These are phyloP conservation scores for Aureobasidium zeae DNA, from an alignment of 2,329 filamentous ascomycete genomes.

Conservation along the genomic window DNA sequence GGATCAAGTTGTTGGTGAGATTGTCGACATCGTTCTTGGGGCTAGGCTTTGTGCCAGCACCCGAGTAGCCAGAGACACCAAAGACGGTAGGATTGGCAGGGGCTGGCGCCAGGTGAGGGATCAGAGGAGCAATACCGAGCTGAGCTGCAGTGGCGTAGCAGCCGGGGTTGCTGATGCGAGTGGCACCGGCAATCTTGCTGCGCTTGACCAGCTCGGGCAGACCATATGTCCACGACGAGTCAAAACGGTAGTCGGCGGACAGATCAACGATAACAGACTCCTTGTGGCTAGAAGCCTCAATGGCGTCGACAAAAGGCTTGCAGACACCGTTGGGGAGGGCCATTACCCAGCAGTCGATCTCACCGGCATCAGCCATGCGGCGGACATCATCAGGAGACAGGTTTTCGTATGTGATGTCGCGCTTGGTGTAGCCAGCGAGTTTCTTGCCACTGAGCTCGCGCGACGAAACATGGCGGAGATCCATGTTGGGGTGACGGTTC, in stretches of 20 bases:
- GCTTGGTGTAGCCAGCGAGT: slow-evolving; percentile 83
- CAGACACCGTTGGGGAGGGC: slow-evolving; percentile 91
- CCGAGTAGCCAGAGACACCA: slow-evolving; percentile 87
- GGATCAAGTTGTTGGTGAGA: slow-evolving; percentile 78
- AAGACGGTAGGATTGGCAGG: slow-evolving; percentile 70
- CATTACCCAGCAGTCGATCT: slow-evolving; percentile 96
- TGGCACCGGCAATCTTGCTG: slow-evolving; percentile 65
- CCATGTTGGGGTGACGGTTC: slow-evolving; percentile 80
- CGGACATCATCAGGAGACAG: slow-evolving; percentile 77
- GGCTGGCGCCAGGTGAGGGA: slow-evolving; percentile 57
- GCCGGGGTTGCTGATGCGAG: slow-evolving; percentile 81
- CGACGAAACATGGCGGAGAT: slow-evolving; percentile 84
- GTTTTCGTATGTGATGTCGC: slow-evolving; percentile 86
- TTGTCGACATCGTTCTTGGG: slow-evolving; percentile 85
- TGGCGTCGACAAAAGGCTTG: slow-evolving; percentile 85
- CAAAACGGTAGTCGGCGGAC: slow-evolving; percentile 93
- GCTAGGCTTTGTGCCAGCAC: slow-evolving; percentile 86
- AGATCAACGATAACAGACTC: slow-evolving; percentile 80
- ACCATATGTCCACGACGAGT: slow-evolving; percentile 76
- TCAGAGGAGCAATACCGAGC: slow-evolving; percentile 73
- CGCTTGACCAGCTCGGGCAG: slow-evolving; percentile 78
- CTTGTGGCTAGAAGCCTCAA: slow-evolving; percentile 59
- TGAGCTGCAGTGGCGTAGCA: slow-evolving; percentile 94
- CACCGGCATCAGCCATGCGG: slow-evolving; percentile 70
- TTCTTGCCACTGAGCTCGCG: slow-evolving; percentile 82